Percentiles rank a stretch among this genome's conserved stretches.
Evolutionary conservation across 2,329 filamentous ascomycete species (phyloP).

Genomic region (Botrytis medusae): DNA sequence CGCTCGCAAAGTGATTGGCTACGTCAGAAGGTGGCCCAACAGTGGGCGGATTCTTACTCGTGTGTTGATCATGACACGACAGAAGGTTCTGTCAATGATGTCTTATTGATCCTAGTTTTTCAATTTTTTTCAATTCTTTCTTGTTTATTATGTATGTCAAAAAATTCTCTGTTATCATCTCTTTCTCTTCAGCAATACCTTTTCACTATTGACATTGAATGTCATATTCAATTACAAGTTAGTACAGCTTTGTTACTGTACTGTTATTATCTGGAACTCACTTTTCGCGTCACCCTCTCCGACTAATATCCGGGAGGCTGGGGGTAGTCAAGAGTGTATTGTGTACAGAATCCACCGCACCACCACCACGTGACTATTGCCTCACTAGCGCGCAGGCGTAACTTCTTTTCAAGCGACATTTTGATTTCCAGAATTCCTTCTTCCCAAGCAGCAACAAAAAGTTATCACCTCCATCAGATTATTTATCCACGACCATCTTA

Average conservation of each 20-base stretch:
- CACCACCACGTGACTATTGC: conserved; percentile 20
- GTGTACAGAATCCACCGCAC: conserved; percentile 22
- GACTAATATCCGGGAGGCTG: conserved; percentile 23
- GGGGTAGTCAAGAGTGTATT: conserved; percentile 19
- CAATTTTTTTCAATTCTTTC: conserved; percentile 13
- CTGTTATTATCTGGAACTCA: conserved; percentile 14
- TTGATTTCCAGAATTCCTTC: conserved; percentile 28
- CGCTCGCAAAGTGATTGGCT: conserved; percentile 28
- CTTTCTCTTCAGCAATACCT: conserved; percentile 4
- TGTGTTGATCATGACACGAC: conserved; percentile 33
- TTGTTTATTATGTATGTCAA: background rate
- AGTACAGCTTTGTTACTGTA: conserved; percentile 14
- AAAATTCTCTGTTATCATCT: background rate
- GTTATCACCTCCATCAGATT: conserved; percentile 29
- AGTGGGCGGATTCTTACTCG: conserved; percentile 23
- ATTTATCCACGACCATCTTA: conserved; percentile 23
- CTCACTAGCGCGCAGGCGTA: conserved; percentile 22
- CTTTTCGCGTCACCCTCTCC: conserved; percentile 14
- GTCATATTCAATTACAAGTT: background rate
- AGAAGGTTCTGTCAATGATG: conserved; percentile 25
- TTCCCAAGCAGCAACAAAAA: conserved; percentile 25
- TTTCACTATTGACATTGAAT: conserved; percentile 15
- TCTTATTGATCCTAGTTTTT: conserved; percentile 23
- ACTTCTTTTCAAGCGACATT: conserved; percentile 26
- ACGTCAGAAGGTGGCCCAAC: conserved; percentile 18